Conservation (phyloP, 1,284 basidiomycete species). For the Ustilago vetiveriae region DNA sequence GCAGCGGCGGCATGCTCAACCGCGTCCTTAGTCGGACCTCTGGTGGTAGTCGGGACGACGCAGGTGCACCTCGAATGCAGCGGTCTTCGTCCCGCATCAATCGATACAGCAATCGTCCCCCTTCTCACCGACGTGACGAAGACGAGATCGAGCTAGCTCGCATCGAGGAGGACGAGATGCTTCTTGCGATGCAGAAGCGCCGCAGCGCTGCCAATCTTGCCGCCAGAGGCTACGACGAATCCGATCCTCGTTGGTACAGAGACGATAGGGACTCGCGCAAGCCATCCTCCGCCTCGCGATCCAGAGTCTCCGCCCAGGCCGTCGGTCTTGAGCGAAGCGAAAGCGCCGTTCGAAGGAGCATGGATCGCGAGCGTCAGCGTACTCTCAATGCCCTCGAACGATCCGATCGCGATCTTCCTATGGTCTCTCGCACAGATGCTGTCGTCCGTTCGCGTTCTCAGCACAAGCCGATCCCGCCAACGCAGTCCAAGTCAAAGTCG, state of each 20-base stretch:
- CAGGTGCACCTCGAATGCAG: slow-evolving; percentile 12
- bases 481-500: slow-evolving; percentile 5
- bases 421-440: slow-evolving; percentile 25
- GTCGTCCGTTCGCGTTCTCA: slow-evolving; percentile 20
- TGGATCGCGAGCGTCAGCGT: slow-evolving; percentile 33
- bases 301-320: background rate
- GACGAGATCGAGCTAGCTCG: slow-evolving; percentile 31
- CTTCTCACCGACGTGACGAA: slow-evolving; percentile 26
- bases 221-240: slow-evolving; percentile 24
- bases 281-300: background rate
- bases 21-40: slow-evolving; percentile 33
- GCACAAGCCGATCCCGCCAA: background rate
- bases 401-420: slow-evolving; percentile 18
- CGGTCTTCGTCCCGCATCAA: slow-evolving; percentile 24
- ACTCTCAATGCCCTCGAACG: slow-evolving; percentile 33
- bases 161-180: slow-evolving; percentile 48
- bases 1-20: slow-evolving; percentile 25
- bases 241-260: slow-evolving; percentile 41
- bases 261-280: slow-evolving; percentile 23
- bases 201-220: slow-evolving; percentile 33
- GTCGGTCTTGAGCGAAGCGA: slow-evolving; percentile 19
- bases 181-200: slow-evolving; percentile 38
- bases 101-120: slow-evolving; percentile 28
- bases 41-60: slow-evolving; percentile 19
- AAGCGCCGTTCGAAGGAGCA: slow-evolving; percentile 35